phyloP scores from a whole-genome alignment of 495 filamentous ascomycete genomes.

The Talaromyces stipitatus region DNA sequence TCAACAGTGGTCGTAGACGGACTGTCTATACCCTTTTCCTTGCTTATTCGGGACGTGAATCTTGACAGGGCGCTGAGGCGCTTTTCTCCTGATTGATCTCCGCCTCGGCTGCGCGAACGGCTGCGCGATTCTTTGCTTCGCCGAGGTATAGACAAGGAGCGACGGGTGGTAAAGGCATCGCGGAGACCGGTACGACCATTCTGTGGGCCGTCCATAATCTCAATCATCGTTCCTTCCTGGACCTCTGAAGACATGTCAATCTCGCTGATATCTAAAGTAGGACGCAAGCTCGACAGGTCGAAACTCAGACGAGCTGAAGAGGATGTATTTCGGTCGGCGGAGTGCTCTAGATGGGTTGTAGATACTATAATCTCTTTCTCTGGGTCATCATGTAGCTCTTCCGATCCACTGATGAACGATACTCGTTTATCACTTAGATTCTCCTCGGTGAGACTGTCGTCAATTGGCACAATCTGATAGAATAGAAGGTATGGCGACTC shows the following conservation, averaged over 20 bases:
- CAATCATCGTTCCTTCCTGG: conserved; percentile 9
- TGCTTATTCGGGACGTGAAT: conserved; percentile 47
- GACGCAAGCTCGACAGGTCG: conserved; percentile 30
- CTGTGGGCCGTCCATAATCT: conserved; percentile 27
- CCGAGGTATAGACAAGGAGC: conserved; percentile 40
- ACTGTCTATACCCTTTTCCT: conserved; percentile 27
- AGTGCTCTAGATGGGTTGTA: not conserved
- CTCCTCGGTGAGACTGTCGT: conserved; percentile 47
- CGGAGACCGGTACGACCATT: conserved; percentile 32
- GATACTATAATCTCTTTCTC: not conserved
- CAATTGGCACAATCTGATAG: conserved; percentile 86
- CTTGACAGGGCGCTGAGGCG: conserved; percentile 61
- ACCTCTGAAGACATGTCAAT: conserved; percentile 24
- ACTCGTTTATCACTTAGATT: conserved; percentile 46
- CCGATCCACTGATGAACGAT: conserved; percentile 45
- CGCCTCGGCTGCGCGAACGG: conserved; percentile 55
- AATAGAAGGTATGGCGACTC: conserved; percentile 93
- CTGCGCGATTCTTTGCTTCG: conserved; percentile 48
- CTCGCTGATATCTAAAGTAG: conserved; percentile 11
- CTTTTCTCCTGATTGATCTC: conserved; percentile 59
- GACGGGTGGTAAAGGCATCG: conserved; percentile 8
- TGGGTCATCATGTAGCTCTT: conserved; percentile 14
- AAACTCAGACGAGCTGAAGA: conserved; percentile 35
- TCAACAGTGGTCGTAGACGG: conserved; percentile 22
- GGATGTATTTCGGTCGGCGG: not conserved